phyloP scores from a whole-genome alignment of 2,329 filamentous ascomycete genomes.

The Fusarium sp. region DNA sequence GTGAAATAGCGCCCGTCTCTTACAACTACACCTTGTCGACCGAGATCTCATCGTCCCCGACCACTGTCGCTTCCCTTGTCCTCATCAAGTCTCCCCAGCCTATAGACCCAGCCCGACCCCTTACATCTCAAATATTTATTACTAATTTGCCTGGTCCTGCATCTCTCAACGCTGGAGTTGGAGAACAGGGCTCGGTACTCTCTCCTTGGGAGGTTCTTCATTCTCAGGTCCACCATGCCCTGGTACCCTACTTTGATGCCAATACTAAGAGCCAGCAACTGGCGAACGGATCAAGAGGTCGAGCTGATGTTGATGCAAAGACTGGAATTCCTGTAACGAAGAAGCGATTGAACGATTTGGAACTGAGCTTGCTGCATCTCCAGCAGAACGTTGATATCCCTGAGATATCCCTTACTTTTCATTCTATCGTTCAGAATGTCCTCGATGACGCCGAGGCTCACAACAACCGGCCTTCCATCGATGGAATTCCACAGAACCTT shows the following conservation, averaged over 20 bases:
- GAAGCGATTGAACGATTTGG: constrained; percentile 94
- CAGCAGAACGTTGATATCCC: constrained; percentile 99
- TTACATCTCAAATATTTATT: constrained; percentile 90
- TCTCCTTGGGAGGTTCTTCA: constrained; percentile 94
- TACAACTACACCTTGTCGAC: constrained; percentile 84
- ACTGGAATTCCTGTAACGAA: constrained; percentile 97
- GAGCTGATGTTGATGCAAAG: constrained; percentile 88
- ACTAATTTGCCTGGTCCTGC: constrained; percentile 89
- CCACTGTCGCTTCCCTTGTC: constrained; percentile 86
- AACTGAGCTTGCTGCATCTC: constrained; percentile 87
- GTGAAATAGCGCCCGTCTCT: constrained; percentile 52
- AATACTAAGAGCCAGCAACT: constrained; percentile 85
- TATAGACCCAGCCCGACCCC: constrained; percentile 82
- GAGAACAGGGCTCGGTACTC: constrained; percentile 75
- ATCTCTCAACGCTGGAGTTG: constrained; percentile 70
- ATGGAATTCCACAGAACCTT: constrained; percentile 78
- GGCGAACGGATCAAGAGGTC: constrained; percentile 71
- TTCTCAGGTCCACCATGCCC: constrained; percentile 87
- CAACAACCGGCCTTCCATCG: constrained; percentile 75
- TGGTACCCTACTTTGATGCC: constrained; percentile 97
- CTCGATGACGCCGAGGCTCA: constrained; percentile 78
- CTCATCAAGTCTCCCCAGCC: constrained; percentile 90
- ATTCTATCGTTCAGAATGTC: constrained; percentile 86
- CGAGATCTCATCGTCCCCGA: constrained; percentile 81
- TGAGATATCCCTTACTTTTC: constrained; percentile 85